phyloP scores from a whole-genome alignment of 345 rosid species.

The Eucalyptus sp. region DNA sequence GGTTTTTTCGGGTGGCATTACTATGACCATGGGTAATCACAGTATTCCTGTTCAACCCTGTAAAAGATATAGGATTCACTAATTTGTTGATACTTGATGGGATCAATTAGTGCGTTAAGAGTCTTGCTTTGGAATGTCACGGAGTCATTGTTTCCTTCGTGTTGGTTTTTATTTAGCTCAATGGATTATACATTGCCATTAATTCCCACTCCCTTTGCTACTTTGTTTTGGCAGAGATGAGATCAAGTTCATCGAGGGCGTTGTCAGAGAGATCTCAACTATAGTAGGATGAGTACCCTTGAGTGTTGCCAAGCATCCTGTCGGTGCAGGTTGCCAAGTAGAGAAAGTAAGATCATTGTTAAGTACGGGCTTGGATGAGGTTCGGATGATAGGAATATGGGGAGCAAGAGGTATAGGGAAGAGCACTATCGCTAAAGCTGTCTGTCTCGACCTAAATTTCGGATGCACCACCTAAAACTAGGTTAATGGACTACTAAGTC shows the following conservation, averaged over 20 bases:
- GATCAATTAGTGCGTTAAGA: background rate
- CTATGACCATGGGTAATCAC: no score
- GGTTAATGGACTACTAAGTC: no score
- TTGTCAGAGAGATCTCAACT: background rate
- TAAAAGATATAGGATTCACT: background rate
- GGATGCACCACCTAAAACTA: no score
- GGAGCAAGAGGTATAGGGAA: background rate
- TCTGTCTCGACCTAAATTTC: no score
- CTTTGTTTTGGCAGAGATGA: background rate
- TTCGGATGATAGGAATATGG: background rate
- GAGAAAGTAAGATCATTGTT: background rate
- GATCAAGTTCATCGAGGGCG: background rate
- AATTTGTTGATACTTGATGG: background rate
- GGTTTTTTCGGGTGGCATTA: accelerated
- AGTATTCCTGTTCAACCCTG: no score
- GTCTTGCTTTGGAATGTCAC: background rate
- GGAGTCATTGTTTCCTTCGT: background rate
- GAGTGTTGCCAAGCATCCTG: background rate
- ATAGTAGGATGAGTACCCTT: background rate
- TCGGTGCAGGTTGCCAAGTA: background rate
- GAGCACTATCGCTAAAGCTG: slow-evolving; percentile 8
- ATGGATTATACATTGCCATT: background rate
- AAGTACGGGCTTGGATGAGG: background rate
- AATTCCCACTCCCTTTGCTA: background rate
- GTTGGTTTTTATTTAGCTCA: background rate